These are phyloP conservation scores for Oryza coarctata DNA, from an alignment of 176 grass and related monocot genomes.

Conservation along the genomic window DNA sequence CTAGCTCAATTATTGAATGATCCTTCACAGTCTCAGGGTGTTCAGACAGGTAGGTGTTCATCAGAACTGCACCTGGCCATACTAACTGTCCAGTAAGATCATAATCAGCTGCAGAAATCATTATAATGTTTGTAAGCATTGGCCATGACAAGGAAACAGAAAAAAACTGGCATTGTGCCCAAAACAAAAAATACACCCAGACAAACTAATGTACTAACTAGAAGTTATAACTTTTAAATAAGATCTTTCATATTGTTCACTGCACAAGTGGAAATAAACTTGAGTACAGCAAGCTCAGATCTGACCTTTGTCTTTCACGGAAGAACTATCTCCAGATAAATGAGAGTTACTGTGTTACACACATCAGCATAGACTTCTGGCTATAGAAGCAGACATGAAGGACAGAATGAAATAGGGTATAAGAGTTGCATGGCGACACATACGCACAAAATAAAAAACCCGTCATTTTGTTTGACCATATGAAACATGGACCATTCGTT, in stretches of 20 bases:
- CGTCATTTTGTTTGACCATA: conserved; percentile 17
- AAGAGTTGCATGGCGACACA: background rate
- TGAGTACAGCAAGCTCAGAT: background rate
- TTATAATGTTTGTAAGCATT: conserved; percentile 16
- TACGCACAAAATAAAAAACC: background rate
- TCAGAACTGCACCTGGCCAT: conserved; percentile 86
- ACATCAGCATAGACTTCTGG: background rate
- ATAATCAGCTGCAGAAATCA: conserved; percentile 79
- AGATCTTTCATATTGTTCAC: background rate
- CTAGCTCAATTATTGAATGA: conserved; percentile 69
- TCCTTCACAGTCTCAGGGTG: conserved; percentile 75
- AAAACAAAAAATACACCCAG: conserved; percentile 20
- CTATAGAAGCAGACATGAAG: background rate
- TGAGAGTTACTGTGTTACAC: background rate
- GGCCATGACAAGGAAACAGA: background rate
- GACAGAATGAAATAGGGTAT: conserved; percentile 2
- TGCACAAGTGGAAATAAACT: background rate
- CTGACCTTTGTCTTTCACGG: background rate
- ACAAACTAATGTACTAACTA: background rate
- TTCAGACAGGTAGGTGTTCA: conserved; percentile 83
- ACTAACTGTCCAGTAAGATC: conserved; percentile 96
- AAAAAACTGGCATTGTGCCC: background rate
- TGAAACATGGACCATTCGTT: conserved; percentile 20
- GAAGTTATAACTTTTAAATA: background rate
- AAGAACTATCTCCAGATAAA: background rate